phyloP scores from a whole-genome alignment of 1,284 basidiomycete genomes.

The Cutaneotrichosporon arboriforme region DNA sequence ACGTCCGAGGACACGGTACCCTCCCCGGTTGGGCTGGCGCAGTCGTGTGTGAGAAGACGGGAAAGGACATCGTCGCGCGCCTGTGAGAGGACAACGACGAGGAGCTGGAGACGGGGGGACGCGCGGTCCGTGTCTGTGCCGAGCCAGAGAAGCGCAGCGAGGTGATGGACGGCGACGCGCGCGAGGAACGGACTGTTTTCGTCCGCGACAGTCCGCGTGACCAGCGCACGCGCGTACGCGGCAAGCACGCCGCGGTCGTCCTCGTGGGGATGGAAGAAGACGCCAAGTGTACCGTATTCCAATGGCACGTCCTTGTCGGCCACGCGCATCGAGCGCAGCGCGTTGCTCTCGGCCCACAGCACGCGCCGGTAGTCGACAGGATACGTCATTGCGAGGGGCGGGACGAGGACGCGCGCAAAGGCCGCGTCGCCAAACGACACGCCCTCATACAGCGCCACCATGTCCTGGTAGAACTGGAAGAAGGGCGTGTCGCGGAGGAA shows the following conservation, averaged over 20 bases:
- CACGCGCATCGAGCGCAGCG: conserved; percentile 56
- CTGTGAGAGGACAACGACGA: conserved; percentile 11
- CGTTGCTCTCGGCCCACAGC: conserved; percentile 69
- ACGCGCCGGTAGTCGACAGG: conserved; percentile 75
- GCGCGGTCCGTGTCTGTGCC: conserved; percentile 22
- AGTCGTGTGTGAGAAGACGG: conserved; percentile 3
- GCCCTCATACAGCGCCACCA: conserved; percentile 79
- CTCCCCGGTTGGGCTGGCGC: neutral
- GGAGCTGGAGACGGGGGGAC: conserved; percentile 9
- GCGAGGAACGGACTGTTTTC: conserved; percentile 55
- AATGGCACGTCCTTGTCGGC: conserved; percentile 24
- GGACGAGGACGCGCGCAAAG: conserved; percentile 72
- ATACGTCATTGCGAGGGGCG: conserved; percentile 64
- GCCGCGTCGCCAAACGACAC: conserved; percentile 77
- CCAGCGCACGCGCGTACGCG: conserved; percentile 47
- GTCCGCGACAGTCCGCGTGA: conserved; percentile 36
- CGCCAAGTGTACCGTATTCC: conserved; percentile 48
- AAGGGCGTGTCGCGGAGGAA: conserved; percentile 70
- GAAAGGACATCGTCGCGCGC: conserved; percentile 5
- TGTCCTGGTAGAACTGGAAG: conserved; percentile 91
- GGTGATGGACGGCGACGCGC: conserved; percentile 70
- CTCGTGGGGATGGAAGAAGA: conserved; percentile 70
- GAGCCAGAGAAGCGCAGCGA: conserved; percentile 67
- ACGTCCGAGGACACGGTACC: neutral
- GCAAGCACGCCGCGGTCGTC: conserved; percentile 61